Evolutionary conservation across 306 rosid species (phyloP), one percentile per base, ranked within the genome.

Genomic region (Rosa multiflora): DNA sequence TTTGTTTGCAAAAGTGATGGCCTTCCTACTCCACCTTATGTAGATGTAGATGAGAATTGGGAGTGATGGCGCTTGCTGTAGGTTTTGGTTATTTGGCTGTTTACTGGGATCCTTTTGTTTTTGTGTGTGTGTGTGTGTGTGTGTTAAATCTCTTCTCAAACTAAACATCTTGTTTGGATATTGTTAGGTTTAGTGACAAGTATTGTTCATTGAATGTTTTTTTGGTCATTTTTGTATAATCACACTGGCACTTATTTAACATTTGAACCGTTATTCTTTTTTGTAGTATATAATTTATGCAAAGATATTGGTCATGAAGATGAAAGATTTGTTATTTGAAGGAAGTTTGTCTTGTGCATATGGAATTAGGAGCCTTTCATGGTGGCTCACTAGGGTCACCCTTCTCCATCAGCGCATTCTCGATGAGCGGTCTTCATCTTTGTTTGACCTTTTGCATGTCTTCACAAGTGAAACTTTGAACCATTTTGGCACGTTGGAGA

Each of bases 361-460:
- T 72, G 91, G 85, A 80, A 69, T 86, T 69, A 83, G 82, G 87
- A 92, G 91, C 83, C 87, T 92, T 75, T 78, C 95, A 1, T 94
- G 95, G 97, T 94, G 99, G 98, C 91, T 95, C 70, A 89, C 89
- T 7, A 89, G 98, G 87, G 66, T 88, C 82, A 67, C 88, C 74
- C 85, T 95, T 78, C 84, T 88, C 72, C 96, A 92, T 17, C 98
- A 95, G 77, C 88, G 97, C 80, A 85, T 95, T 86, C 85, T 91
- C 74, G 93, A 89, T 72, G 97, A 90, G 72, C 81, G 94, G 55
- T 91, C 98, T 63, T 95, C 98, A 73, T 85, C 94, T 51, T 81
- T 95, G 79, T 92, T 74, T 73, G 91, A 95, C 88, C 88, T 81
- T 32, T 79, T 90, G 92, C 99, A 92, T 37, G 92, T 84, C 46